Evolutionary conservation across 2,329 filamentous ascomycete genomes (phyloP).

Genomic region (Fusarium aywerte): DNA sequence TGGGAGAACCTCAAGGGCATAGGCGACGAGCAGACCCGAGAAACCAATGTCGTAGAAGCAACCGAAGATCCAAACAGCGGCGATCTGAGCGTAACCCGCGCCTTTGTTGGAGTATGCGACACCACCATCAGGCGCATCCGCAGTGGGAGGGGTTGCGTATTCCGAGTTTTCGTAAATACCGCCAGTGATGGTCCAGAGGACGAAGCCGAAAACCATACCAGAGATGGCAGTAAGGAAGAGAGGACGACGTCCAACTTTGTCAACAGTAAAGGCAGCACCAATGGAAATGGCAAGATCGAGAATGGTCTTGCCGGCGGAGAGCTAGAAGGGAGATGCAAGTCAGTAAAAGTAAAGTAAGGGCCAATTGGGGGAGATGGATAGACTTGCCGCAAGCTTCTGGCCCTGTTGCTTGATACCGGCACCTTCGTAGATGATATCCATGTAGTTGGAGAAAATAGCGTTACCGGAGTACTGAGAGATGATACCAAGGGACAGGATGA

Average conservation of each 20-base stretch:
- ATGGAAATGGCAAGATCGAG: conserved; percentile 69
- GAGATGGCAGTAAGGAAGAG: conserved; percentile 63
- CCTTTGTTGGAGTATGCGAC: conserved; percentile 53
- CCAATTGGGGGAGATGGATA: not conserved
- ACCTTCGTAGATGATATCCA: conserved; percentile 69
- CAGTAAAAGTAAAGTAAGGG: not conserved
- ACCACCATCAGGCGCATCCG: conserved; percentile 35
- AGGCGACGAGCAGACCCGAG: conserved; percentile 67
- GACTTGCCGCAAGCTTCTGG: conserved; percentile 64
- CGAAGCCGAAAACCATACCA: conserved; percentile 61
- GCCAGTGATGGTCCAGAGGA: conserved; percentile 63
- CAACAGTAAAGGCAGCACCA: conserved; percentile 61
- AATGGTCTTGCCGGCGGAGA: conserved; percentile 67
- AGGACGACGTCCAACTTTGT: conserved; percentile 63
- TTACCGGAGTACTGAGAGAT: conserved; percentile 77
- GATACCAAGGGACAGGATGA: conserved; percentile 71
- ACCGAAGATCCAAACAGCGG: conserved; percentile 69
- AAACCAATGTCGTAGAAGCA: conserved; percentile 70
- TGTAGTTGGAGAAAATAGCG: conserved; percentile 74
- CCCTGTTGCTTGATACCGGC: conserved; percentile 69
- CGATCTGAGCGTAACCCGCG: conserved; percentile 65
- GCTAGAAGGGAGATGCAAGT: conserved; percentile 25
- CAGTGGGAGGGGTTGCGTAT: conserved; percentile 25
- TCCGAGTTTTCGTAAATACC: conserved; percentile 61
- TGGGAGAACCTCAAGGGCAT: conserved; percentile 68